Evolutionary conservation across 2,329 filamentous ascomycete genomes (phyloP).

Genomic region (Microdochium trichocladiopsis): DNA sequence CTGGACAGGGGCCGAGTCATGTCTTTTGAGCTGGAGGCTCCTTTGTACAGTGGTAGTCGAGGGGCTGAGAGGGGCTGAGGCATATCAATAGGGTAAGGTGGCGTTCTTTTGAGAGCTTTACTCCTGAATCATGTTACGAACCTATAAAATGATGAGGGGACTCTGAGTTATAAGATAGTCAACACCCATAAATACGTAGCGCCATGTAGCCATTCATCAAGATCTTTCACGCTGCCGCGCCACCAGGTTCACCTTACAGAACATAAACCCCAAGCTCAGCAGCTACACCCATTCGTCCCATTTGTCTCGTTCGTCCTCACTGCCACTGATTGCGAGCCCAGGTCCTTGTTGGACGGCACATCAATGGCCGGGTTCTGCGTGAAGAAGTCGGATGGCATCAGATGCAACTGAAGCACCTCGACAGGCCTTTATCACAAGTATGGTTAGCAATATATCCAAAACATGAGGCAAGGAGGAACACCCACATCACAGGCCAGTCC

Average conservation of each 20-base stretch:
- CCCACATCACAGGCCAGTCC: conserved; percentile 60
- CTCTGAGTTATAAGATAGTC: not conserved
- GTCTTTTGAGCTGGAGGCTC: not conserved
- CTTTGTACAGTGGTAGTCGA: not conserved
- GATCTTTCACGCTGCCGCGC: not conserved
- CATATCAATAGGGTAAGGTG: no score
- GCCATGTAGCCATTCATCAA: not conserved
- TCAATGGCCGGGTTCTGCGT: conserved; percentile 15
- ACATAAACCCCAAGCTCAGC: no score
- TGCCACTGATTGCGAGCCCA: conserved; percentile 7
- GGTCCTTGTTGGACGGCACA: conserved; percentile 7
- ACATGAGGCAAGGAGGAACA: not conserved
- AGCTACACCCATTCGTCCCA: not conserved
- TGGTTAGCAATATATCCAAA: not conserved
- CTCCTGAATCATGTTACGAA: not conserved
- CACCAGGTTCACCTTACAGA: conserved; percentile 31
- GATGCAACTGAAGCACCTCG: conserved; percentile 13
- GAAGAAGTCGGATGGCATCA: conserved; percentile 16
- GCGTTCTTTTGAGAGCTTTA: not conserved
- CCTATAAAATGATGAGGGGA: not conserved
- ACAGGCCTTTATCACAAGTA: conserved; percentile 8
- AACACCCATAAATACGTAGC: not conserved
- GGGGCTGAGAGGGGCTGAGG: not conserved
- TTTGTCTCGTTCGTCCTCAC: not conserved
- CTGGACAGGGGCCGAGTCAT: not conserved